These are phyloP conservation scores for Brettanomyces naardenensis DNA, from an alignment of 805 yeast species.

Conservation along the genomic window DNA sequence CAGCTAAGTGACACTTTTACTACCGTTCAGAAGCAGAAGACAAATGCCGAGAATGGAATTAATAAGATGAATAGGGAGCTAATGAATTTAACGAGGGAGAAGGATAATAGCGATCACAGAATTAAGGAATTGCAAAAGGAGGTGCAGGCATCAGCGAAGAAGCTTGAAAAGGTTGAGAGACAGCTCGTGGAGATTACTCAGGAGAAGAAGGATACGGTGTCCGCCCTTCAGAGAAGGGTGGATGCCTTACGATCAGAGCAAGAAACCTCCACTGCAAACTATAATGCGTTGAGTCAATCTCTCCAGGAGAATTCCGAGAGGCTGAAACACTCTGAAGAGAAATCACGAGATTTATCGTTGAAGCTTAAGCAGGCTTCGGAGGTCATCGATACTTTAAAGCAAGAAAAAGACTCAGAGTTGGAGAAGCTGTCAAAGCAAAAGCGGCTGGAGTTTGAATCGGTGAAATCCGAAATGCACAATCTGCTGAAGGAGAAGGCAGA, in stretches of 20 bases:
- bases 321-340: slow-evolving; percentile 16
- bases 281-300: slow-evolving; percentile 16
- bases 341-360: slow-evolving; percentile 12
- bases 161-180: slow-evolving; percentile 27
- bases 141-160: slow-evolving; percentile 21
- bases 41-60: slow-evolving; percentile 71
- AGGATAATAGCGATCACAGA: slow-evolving; percentile 39
- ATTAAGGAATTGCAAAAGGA: slow-evolving; percentile 38
- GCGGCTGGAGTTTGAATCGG: slow-evolving; percentile 7
- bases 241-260: slow-evolving; percentile 12
- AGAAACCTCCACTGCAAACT: slow-evolving; percentile 16
- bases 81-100: slow-evolving; percentile 53
- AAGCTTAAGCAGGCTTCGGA: slow-evolving; percentile 23
- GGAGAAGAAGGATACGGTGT: slow-evolving; percentile 17
- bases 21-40: slow-evolving; percentile 28
- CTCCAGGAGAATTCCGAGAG: slow-evolving; percentile 19
- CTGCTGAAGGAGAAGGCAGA: slow-evolving; percentile 13
- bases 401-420: slow-evolving; percentile 17
- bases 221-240: slow-evolving; percentile 14
- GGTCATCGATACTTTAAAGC: slow-evolving; percentile 17
- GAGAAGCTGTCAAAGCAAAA: slow-evolving; percentile 5
- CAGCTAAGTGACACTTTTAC: slow-evolving; percentile 24
- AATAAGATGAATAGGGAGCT: slow-evolving; percentile 86
- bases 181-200: slow-evolving; percentile 18
- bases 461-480: slow-evolving; percentile 6